These are phyloP conservation scores for Monilinia aucupariae DNA, from an alignment of 2,329 filamentous ascomycete genomes.

Conservation along the genomic window DNA sequence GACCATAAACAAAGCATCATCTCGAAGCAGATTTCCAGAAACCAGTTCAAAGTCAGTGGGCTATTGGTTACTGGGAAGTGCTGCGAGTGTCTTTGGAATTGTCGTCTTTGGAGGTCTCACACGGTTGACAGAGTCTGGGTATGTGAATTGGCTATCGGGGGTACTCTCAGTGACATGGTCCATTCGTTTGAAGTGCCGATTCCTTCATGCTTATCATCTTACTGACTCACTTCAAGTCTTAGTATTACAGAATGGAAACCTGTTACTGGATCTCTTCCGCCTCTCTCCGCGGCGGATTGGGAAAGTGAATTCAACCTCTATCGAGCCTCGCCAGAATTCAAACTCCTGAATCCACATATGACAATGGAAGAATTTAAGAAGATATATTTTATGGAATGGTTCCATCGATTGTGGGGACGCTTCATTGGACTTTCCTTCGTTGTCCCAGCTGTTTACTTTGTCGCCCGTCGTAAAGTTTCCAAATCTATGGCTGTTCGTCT, in stretches of 20 bases:
- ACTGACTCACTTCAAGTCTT: slow-evolving; percentile 44
- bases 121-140: slow-evolving; percentile 93
- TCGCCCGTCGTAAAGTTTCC: slow-evolving; percentile 73
- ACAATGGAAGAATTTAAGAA: slow-evolving; percentile 89
- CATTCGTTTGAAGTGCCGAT: not conserved
- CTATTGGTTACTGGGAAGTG: slow-evolving; percentile 89
- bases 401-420: slow-evolving; percentile 88
- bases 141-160: slow-evolving; percentile 32
- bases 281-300: slow-evolving; percentile 75
- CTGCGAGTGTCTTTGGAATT: slow-evolving; percentile 91
- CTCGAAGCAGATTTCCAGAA: slow-evolving; percentile 37
- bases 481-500: slow-evolving; percentile 71
- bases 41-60: slow-evolving; percentile 71
- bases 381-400: slow-evolving; percentile 99
- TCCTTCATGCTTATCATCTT: not conserved
- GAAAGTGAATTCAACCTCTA: slow-evolving; percentile 91
- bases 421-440: slow-evolving; percentile 87
- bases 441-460: slow-evolving; percentile 81
- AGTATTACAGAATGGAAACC: slow-evolving; percentile 99
- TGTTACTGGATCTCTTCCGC: slow-evolving; percentile 86
- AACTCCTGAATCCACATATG: slow-evolving; percentile 90
- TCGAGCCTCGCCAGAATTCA: slow-evolving; percentile 85
- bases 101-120: slow-evolving; percentile 93
- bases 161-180: not conserved
- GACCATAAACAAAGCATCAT: slow-evolving; percentile 21